These are phyloP conservation scores for Penicillium digitatum DNA, from an alignment of 2,329 filamentous ascomycete genomes.

Conservation along the genomic window DNA sequence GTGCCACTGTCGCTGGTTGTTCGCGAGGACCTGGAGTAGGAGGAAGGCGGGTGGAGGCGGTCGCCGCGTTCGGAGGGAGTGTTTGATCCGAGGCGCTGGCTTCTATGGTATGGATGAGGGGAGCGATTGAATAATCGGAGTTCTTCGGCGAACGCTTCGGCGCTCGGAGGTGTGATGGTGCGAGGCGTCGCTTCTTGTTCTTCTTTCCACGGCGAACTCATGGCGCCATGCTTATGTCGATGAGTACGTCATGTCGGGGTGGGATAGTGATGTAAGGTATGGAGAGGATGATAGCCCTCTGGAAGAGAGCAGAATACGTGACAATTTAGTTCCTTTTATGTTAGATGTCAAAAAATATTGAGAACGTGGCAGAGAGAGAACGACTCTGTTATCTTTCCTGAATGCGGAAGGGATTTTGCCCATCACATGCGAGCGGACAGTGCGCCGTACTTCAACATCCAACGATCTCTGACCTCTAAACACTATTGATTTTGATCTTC, in stretches of 20 bases:
- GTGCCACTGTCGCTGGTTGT: constrained; percentile 84
- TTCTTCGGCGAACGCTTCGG: constrained; percentile 21
- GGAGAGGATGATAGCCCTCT: not conserved
- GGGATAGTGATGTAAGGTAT: not conserved
- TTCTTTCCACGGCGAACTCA: constrained; percentile 31
- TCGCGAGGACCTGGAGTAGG: constrained; percentile 50
- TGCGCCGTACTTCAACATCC: not conserved
- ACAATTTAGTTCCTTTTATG: not conserved
- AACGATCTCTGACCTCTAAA: not conserved
- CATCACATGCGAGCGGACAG: constrained; percentile 23
- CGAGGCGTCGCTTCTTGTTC: constrained; percentile 25
- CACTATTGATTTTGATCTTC: not conserved
- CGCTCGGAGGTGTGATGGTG: constrained; percentile 17
- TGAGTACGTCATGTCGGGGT: constrained; percentile 29
- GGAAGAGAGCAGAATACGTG: not conserved
- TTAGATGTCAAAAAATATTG: not conserved
- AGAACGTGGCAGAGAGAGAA: constrained; percentile 4
- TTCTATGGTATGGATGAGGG: constrained; percentile 65
- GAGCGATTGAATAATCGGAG: constrained; percentile 57
- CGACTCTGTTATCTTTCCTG: constrained; percentile 18
- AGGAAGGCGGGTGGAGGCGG: constrained; percentile 26
- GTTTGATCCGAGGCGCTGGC: constrained; percentile 55
- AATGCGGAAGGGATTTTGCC: constrained; percentile 22
- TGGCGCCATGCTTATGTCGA: constrained; percentile 33
- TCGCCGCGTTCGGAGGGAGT: constrained; percentile 38